Evolutionary conservation across 1,139 yeast species (phyloP), one percentile per base, ranked within the genome.

Genomic region (Hemisphaericaspora xylofermentans): DNA sequence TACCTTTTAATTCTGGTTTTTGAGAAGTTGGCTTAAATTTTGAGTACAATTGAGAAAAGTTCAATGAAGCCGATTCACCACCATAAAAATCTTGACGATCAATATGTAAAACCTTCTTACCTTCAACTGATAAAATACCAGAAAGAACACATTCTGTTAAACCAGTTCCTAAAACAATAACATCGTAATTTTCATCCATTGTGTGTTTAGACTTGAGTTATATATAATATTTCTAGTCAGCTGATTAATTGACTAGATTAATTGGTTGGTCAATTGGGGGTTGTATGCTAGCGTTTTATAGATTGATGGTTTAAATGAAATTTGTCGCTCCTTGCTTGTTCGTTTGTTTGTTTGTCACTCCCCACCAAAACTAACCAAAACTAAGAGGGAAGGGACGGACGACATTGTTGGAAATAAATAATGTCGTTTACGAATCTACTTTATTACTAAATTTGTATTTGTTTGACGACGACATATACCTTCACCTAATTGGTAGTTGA

Each of bases 1-100:
- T 80, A 37, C 98, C 98, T 44, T 82, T 77, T 49, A 80, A 71
- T 46, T 83, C 87, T 15, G 94, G 88, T 47, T 80, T 76, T 53
- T 84, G 87, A 33, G 78, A 70, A 7, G 71, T 50, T 29, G 91
- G 91, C 63, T 82, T 83, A 66, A 84, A 84, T 60, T 84, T 84
- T 47, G 71, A 57, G 63, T 83, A 85, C 50, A 85, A 67, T 63
- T 85, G 77, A 38, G 80, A 66, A 48, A 82, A 70, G 56, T 78
- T 80, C 49, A 82, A 69, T 32, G 86, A 80, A 9, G 88, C 86
- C 22, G 82, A 75, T 61, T 82, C 88, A 27, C 78, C 99, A 36
- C 99, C 99, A 56, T 93, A 93, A 61, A 91, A 95, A 63, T 88
- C 95, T 65, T 93, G 97, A 54, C 93, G 85, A 63, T 93, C 99